These are phyloP conservation scores for Aspergillus coremiiformis DNA, from an alignment of 495 filamentous ascomycete species.

Conservation along the genomic window DNA sequence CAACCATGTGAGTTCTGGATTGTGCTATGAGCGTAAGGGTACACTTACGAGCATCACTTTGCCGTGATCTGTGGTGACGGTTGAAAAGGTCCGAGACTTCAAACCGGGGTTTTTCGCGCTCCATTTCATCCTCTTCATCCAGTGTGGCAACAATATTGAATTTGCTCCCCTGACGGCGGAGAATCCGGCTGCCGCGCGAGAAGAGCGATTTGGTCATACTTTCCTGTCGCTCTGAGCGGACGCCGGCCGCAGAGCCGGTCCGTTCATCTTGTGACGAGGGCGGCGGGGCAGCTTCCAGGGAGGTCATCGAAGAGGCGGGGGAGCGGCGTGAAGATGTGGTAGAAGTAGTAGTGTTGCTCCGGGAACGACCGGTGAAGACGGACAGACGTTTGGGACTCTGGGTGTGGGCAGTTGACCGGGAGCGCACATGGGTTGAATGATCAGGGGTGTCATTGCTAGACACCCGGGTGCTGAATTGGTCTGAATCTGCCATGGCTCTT, in stretches of 20 bases:
- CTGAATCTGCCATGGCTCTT: constrained; percentile 14
- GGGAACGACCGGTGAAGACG: constrained; percentile 36
- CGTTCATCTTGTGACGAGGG: constrained; percentile 29
- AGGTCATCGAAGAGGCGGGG: constrained; percentile 36
- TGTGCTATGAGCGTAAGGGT: not conserved
- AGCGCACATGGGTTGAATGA: constrained; percentile 33
- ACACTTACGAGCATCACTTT: constrained; percentile 30
- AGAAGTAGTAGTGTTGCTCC: constrained; percentile 41
- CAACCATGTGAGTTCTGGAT: not conserved
- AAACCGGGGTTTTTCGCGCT: constrained; percentile 28
- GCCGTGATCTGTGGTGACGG: constrained; percentile 25
- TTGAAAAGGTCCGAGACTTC: constrained; percentile 31
- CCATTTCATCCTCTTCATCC: constrained; percentile 39
- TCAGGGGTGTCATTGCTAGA: constrained; percentile 35
- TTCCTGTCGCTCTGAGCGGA: constrained; percentile 31
- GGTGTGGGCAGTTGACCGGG: constrained; percentile 34
- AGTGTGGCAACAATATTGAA: constrained; percentile 42
- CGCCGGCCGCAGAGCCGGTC: constrained; percentile 21
- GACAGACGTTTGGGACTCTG: constrained; percentile 39
- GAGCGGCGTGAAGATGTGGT: constrained; percentile 32
- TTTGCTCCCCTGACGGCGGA: constrained; percentile 47
- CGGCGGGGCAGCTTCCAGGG: constrained; percentile 22
- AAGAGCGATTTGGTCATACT: constrained; percentile 39
- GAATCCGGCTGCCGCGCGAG: constrained; percentile 44
- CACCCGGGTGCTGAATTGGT: constrained; percentile 30